These are phyloP conservation scores for Naganishia kalamii DNA, from an alignment of 768 basidiomycete genomes.

Conservation along the genomic window DNA sequence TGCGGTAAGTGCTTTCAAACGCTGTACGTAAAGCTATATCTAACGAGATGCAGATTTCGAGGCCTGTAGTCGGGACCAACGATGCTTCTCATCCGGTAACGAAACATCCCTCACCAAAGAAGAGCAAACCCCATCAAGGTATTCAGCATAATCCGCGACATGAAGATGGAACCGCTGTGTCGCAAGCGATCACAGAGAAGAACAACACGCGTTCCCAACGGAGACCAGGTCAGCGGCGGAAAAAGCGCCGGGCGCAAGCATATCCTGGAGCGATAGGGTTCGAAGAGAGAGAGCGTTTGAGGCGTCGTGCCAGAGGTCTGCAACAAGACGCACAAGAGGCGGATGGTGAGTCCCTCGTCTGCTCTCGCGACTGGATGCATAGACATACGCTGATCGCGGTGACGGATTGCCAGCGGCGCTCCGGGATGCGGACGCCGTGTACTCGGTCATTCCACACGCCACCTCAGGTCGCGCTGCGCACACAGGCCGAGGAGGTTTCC, in stretches of 20 bases:
- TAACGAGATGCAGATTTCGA: too few species aligned
- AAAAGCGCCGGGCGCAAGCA: not conserved
- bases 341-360: not conserved
- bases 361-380: not conserved
- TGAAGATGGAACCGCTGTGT: too few species aligned
- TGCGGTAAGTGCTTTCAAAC: not conserved
- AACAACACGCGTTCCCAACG: not conserved
- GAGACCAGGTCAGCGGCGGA: not conserved
- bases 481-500: conserved; percentile 11
- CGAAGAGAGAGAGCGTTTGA: not conserved
- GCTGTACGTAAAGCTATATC: too few species aligned
- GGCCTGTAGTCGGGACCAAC: too few species aligned
- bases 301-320: conserved; percentile 8
- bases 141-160: too few species aligned
- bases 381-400: not conserved
- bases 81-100: too few species aligned
- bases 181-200: not conserved
- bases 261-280: not conserved
- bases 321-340: not conserved
- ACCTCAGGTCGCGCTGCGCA: not conserved
- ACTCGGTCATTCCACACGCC: conserved; percentile 21
- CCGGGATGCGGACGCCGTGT: not conserved
- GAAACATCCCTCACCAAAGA: too few species aligned
- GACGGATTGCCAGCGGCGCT: conserved; percentile 3
- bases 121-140: too few species aligned